These are phyloP conservation scores for Epichloe baconii DNA, from an alignment of 2,329 filamentous ascomycete species.

Conservation along the genomic window DNA sequence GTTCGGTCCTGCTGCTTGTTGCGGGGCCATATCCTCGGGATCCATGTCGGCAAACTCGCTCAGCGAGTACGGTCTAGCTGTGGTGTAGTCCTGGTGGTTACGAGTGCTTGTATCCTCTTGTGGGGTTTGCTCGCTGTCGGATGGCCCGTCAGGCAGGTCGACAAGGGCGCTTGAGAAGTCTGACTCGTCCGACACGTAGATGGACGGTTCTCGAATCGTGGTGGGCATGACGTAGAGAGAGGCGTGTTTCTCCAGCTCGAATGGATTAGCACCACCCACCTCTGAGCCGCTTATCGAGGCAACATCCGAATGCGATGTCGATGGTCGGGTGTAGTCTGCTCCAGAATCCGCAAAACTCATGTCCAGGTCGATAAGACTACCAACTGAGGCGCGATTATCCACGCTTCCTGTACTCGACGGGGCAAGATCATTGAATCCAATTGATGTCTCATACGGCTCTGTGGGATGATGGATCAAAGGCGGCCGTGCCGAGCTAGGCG, in stretches of 20 bases:
- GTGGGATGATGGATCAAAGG: slow-evolving; percentile 36
- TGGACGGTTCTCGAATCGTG: slow-evolving; percentile 39
- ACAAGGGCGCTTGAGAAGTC: slow-evolving; percentile 29
- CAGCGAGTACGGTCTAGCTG: slow-evolving; percentile 22
- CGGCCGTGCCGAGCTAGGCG: slow-evolving; percentile 25
- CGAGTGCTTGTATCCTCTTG: slow-evolving; percentile 5
- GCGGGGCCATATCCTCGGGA: slow-evolving; percentile 22
- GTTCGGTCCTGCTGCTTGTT: slow-evolving; percentile 16
- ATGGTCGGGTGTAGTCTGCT: slow-evolving; percentile 39
- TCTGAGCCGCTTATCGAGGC: slow-evolving; percentile 44
- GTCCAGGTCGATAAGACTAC: slow-evolving; percentile 41
- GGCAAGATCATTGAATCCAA: slow-evolving; percentile 28
- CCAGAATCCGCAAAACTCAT: slow-evolving; percentile 39
- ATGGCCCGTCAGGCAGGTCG: slow-evolving; percentile 12
- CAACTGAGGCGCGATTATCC: slow-evolving; percentile 29
- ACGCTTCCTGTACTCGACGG: slow-evolving; percentile 19
- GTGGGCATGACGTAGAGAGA: slow-evolving; percentile 36
- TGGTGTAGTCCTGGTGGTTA: slow-evolving; percentile 7
- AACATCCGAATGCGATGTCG: slow-evolving; percentile 47
- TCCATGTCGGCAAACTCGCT: slow-evolving; percentile 29
- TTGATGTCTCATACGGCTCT: slow-evolving; percentile 32
- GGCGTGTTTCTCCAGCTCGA: slow-evolving; percentile 50
- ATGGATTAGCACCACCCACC: slow-evolving; percentile 41
- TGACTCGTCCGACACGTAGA: slow-evolving; percentile 48
- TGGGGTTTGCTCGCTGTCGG: slow-evolving; percentile 7